Base-by-base conservation (phyloP, 345 rosid genomes). In the Mercurialis annua region DNA sequence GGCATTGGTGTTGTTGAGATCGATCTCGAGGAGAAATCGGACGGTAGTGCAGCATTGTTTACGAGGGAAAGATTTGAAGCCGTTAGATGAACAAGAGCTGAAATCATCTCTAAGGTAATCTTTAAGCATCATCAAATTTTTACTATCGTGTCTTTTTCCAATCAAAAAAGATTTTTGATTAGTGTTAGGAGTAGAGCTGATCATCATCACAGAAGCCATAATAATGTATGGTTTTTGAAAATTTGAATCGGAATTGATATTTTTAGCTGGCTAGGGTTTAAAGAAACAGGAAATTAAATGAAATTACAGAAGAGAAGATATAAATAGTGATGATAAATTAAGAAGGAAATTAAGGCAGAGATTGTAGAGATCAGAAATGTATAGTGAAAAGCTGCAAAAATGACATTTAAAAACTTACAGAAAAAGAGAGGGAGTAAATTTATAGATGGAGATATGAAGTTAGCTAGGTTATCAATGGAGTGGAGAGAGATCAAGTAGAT, bases 1-100 rank as follows among this genome's bases (percentile, higher is more conserved):
- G 48, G 53, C 6, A 51, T 47, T 50, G 64, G 7, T 50, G 30
- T 64, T 53, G 55, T 77, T 88, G 75, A 83, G 80, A 73, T 92
- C 97, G 63, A 74, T 60, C 18, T 90, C 92, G 64, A 83, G 82
- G 51, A 85, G 88, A 66, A 87, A 86, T 38, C 89, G 79, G 81
- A 87, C 78, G 65, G 89, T 81, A 58, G 85, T 65, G 79, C 91
- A 87, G 66, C 85, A 68, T 66, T 79, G 88, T 26, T 82, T 84
- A 65, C 94, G 96, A 43, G 98, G 91, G 59, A 86, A 87, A 10
- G 98, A 87, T 66, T 87, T 86, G 83, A 93, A 93, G 57, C 94
- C 94, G 70, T 76, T 83, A 72, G 98, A 93, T 67, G 98, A 90
- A 72, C 97, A 89, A 6, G 98, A 89, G 53, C 94, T 82, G 47